These are phyloP conservation scores for Zymoseptoria brevis DNA, from an alignment of 2,329 filamentous ascomycete genomes.

Conservation along the genomic window DNA sequence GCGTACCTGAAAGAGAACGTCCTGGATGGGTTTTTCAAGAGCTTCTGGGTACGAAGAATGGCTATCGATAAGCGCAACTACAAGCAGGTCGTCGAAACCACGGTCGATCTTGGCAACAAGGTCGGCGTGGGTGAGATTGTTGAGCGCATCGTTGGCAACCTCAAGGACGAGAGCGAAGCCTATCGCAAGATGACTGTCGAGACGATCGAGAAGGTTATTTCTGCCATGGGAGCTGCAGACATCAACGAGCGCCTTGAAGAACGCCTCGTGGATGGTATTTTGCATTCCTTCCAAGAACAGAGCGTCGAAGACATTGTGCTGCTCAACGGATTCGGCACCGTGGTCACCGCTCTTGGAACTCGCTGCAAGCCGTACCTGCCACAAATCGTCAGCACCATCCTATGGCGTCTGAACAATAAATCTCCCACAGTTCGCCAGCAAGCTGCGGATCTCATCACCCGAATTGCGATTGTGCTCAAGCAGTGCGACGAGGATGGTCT, in stretches of 20 bases:
- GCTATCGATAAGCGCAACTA: slow-evolving; percentile 97
- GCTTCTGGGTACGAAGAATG: slow-evolving; percentile 96
- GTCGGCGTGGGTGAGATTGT: slow-evolving; percentile 95
- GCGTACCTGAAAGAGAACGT: slow-evolving; percentile 94
- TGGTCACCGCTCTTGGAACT: slow-evolving; percentile 88
- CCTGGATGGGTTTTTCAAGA: slow-evolving; percentile 94
- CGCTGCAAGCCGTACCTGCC: slow-evolving; percentile 94
- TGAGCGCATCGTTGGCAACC: slow-evolving; percentile 83
- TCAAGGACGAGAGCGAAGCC: slow-evolving; percentile 96
- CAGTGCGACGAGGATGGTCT: slow-evolving; percentile 93
- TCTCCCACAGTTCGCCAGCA: slow-evolving; percentile 94
- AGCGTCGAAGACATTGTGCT: slow-evolving; percentile 93
- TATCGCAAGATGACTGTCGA: slow-evolving; percentile 99
- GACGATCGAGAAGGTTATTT: slow-evolving; percentile 93
- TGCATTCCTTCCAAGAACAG: slow-evolving; percentile 96
- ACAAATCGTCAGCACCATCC: slow-evolving; percentile 92
- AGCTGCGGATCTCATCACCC: slow-evolving; percentile 89
- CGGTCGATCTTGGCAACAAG: slow-evolving; percentile 92
- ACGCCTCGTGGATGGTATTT: slow-evolving; percentile 85
- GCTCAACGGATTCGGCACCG: slow-evolving; percentile 94
- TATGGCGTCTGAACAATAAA: slow-evolving; percentile 97
- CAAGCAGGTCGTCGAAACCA: slow-evolving; percentile 94
- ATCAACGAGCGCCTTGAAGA: slow-evolving; percentile 90
- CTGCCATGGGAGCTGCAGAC: slow-evolving; percentile 85
- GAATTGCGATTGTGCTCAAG: slow-evolving; percentile 98